phyloP scores from a whole-genome alignment of 768 basidiomycete genomes.

The Rhodotorula diobovata region DNA sequence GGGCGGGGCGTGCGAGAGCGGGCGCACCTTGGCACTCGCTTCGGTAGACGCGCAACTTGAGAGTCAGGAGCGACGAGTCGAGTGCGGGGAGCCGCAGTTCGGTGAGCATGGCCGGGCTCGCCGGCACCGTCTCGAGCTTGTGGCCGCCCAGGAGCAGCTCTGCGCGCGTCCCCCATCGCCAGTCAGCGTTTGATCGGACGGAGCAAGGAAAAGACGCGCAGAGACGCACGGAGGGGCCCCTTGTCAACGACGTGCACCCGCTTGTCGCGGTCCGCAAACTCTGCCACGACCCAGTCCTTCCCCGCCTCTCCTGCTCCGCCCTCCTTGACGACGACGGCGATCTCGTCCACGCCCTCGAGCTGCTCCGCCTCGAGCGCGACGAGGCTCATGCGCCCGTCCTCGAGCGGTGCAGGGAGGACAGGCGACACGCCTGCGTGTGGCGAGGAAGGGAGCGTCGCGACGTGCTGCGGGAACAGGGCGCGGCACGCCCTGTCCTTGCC shows the following conservation, averaged over 20 bases:
- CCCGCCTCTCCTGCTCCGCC: too few relatives aligned
- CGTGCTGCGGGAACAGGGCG: constrained; percentile 5
- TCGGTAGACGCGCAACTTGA: constrained; percentile 9
- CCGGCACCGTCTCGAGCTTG: not conserved
- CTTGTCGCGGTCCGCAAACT: constrained; percentile 15
- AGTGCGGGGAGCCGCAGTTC: constrained; percentile 27
- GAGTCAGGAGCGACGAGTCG: constrained; percentile 27
- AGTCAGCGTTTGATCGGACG: not conserved
- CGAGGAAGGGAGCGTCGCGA: constrained; percentile 15
- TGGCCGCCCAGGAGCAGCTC: constrained; percentile 8
- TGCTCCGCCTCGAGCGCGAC: constrained; percentile 13
- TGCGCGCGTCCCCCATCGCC: not conserved
- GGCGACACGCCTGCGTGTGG: constrained; percentile 17
- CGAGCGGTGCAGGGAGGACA: constrained; percentile 20
- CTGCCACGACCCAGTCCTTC: constrained; percentile 22
- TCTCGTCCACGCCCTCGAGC: not conserved
- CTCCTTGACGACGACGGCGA: constrained; percentile 16
- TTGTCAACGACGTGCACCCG: constrained; percentile 13
- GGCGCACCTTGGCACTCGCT: constrained; percentile 16
- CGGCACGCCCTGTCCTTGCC: not conserved
- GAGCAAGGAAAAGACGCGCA: too few relatives aligned
- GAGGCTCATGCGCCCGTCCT: constrained; percentile 1
- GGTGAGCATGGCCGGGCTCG: constrained; percentile 2
- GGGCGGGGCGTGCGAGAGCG: too few relatives aligned
- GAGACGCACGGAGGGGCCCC: constrained; percentile 13